A percentile compares a stretch with the other conserved stretches of the same genome.
These are phyloP conservation scores for Plantago coronopus DNA, from an alignment of 305 asterid species.

Conservation along the genomic window DNA sequence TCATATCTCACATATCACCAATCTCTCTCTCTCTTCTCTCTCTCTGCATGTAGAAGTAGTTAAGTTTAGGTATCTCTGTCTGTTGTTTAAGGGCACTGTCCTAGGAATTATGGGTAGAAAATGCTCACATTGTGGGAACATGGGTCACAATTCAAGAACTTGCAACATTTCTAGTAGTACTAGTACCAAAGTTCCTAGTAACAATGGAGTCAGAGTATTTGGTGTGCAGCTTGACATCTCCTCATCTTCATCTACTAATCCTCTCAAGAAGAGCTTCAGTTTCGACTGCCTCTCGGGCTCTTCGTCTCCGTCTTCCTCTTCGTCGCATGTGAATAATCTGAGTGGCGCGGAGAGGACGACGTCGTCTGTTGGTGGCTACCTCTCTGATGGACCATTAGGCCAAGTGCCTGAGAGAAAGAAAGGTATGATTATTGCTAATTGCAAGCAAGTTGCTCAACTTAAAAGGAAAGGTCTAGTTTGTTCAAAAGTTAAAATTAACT, in stretches of 20 bases:
- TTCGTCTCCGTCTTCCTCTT: conserved; percentile 40
- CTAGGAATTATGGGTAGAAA: conserved; percentile 60
- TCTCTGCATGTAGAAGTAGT: conserved; percentile 24
- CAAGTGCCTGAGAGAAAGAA: conserved; percentile 47
- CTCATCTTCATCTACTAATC: conserved; percentile 22
- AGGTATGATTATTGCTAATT: too few relatives aligned
- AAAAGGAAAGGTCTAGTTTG: neutral
- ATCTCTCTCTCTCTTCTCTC: conserved; percentile 26
- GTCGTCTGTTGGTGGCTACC: conserved; percentile 36
- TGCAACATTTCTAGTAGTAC: conserved; percentile 36
- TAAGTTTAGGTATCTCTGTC: neutral
- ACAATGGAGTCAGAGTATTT: conserved; percentile 50
- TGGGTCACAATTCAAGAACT: conserved; percentile 85
- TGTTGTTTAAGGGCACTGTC: conserved; percentile 8
- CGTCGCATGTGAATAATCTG: conserved; percentile 18
- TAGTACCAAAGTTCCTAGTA: neutral
- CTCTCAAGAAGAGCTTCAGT: conserved; percentile 63
- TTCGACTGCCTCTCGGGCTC: conserved; percentile 48
- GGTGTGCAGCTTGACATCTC: conserved; percentile 60
- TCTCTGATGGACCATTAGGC: conserved; percentile 46
- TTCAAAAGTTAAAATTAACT: neutral
- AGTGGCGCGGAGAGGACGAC: conserved; percentile 25
- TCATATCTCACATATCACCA: conserved; percentile 29
- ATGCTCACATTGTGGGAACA: conserved; percentile 80
- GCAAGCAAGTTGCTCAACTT: neutral